These are phyloP conservation scores for Helicocarpus griseus DNA, from an alignment of 2,329 filamentous ascomycete genomes.

Conservation along the genomic window DNA sequence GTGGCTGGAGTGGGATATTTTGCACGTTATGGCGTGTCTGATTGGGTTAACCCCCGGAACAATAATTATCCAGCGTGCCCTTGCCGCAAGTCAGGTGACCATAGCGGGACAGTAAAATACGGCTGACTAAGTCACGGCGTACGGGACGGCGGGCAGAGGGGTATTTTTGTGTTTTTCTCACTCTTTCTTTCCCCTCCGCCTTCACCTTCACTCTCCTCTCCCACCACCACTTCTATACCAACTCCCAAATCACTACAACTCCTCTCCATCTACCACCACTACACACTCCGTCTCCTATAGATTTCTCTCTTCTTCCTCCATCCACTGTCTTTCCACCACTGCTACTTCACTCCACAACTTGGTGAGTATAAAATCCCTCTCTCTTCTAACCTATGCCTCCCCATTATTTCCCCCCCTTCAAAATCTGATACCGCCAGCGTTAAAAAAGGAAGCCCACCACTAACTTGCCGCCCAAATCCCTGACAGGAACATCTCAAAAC, in stretches of 20 bases:
- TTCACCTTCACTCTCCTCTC: slow-evolving; percentile 6
- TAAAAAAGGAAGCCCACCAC: no score
- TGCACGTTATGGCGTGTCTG: no score
- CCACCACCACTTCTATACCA: background rate
- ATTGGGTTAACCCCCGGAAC: no score
- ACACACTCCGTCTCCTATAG: slow-evolving; percentile 5
- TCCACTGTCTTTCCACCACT: background rate
- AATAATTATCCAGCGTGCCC: no score
- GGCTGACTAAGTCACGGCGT: no score
- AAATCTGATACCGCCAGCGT: background rate
- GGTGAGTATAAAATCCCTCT: background rate
- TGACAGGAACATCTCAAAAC: background rate
- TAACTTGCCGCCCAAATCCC: background rate
- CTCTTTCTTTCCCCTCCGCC: slow-evolving; percentile 9
- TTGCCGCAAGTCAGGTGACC: no score
- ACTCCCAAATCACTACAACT: background rate
- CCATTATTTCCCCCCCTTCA: background rate
- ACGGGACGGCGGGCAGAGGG: no score
- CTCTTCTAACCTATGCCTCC: background rate
- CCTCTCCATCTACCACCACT: slow-evolving; percentile 31
- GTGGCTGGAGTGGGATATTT: no score
- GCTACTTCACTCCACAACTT: background rate
- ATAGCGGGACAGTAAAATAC: no score
- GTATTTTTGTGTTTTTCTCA: no score
- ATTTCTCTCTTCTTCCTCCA: slow-evolving; percentile 9